phyloP scores from a whole-genome alignment of 495 filamentous ascomycete species.

The Neurospora africana region DNA sequence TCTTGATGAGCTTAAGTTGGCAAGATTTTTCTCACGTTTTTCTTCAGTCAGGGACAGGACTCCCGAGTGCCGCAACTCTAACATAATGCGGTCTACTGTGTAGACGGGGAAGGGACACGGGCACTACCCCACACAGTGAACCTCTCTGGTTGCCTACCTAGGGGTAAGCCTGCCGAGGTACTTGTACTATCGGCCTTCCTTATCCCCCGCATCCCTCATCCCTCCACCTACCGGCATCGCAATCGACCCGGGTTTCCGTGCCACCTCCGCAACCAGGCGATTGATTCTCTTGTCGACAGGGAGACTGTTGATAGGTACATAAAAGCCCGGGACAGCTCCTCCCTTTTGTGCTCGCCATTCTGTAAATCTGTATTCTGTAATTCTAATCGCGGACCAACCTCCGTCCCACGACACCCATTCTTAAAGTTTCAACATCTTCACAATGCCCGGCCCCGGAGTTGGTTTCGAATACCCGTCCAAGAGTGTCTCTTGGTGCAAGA shows the following conservation, averaged over 20 bases:
- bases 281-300: not conserved
- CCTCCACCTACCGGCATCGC: not conserved
- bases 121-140: not conserved
- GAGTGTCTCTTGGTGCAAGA: constrained; percentile 73
- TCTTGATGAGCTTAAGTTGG: not conserved
- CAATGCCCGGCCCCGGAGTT: constrained; percentile 51
- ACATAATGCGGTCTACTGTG: not conserved
- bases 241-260: not conserved
- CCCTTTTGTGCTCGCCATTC: not conserved
- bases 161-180: not conserved
- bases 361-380: not conserved
- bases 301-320: not conserved
- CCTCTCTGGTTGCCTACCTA: not conserved
- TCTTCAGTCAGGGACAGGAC: not conserved
- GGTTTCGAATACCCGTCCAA: constrained; percentile 67
- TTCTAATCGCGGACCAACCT: not conserved
- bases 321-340: not conserved
- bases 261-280: not conserved
- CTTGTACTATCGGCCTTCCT: not conserved
- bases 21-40: not conserved
- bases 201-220: not conserved
- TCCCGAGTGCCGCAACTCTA: not conserved
- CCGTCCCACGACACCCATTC: not conserved
- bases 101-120: not conserved
- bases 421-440: constrained; percentile 4